Evolutionary conservation across 2,329 filamentous ascomycete species (phyloP).

Genomic region (Madurella fahalii): DNA sequence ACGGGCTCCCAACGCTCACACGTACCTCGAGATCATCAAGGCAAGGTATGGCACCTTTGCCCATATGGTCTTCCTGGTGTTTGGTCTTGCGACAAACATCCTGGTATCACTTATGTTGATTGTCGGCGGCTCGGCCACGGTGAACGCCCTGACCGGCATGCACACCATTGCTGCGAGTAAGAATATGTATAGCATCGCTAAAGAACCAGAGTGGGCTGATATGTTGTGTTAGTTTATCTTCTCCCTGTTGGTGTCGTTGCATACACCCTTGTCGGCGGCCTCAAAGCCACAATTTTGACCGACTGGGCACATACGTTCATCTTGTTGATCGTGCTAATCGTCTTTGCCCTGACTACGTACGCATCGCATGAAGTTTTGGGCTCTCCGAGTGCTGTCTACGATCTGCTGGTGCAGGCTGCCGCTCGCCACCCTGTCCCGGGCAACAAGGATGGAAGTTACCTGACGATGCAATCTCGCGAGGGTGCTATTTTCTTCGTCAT

Average conservation of each 20-base stretch:
- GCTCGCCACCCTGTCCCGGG: constrained; percentile 69
- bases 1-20: constrained; percentile 81
- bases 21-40: constrained; percentile 76
- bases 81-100: constrained; percentile 80
- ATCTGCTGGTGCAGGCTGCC: constrained; percentile 67
- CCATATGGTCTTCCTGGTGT: constrained; percentile 76
- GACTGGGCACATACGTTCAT: constrained; percentile 86
- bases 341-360: constrained; percentile 80
- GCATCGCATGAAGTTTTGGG: constrained; percentile 68
- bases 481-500: constrained; percentile 89
- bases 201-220: not conserved
- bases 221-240: constrained; percentile 53
- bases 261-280: constrained; percentile 73
- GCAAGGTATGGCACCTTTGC: constrained; percentile 70
- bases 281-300: constrained; percentile 84
- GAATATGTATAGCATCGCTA: not conserved
- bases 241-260: constrained; percentile 75
- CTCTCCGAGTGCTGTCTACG: constrained; percentile 72
- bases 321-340: constrained; percentile 77
- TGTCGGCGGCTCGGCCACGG: constrained; percentile 75
- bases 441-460: constrained; percentile 75
- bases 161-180: constrained; percentile 68
- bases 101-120: constrained; percentile 86
- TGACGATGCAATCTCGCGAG: constrained; percentile 79
- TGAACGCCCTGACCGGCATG: constrained; percentile 67